These are phyloP conservation scores for Trichoderma arundinaceum DNA, from an alignment of 2,329 filamentous ascomycete species.

Conservation along the genomic window DNA sequence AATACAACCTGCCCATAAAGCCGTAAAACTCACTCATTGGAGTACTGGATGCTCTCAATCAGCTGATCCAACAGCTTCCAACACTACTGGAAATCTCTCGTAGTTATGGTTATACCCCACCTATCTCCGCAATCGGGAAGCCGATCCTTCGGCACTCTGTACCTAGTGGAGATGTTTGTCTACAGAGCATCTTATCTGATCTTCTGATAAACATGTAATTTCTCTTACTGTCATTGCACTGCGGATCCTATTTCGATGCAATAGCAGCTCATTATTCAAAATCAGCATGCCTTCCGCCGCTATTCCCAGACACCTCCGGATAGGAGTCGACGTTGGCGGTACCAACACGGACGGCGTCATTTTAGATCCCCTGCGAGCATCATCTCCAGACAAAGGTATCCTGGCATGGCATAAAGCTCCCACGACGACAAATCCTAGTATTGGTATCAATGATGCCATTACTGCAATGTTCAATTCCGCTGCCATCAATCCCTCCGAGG, in stretches of 20 bases:
- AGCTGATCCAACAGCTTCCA: too few species aligned
- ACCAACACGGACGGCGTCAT: slow-evolving; percentile 62
- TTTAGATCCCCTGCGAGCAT: slow-evolving; percentile 50
- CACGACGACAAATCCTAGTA: slow-evolving; percentile 55
- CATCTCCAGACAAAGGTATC: slow-evolving; percentile 49
- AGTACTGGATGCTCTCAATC: too few species aligned
- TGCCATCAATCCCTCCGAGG: slow-evolving; percentile 43
- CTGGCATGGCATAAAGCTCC: slow-evolving; percentile 56
- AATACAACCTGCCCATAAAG: too few species aligned
- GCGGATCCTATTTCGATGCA: background rate
- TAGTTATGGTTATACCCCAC: too few species aligned
- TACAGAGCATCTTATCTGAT: slow-evolving; percentile 26
- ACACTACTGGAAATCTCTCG: too few species aligned
- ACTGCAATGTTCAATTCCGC: slow-evolving; percentile 49
- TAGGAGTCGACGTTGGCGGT: slow-evolving; percentile 56
- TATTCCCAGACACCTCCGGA: slow-evolving; percentile 42
- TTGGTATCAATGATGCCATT: slow-evolving; percentile 54
- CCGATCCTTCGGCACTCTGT: background rate
- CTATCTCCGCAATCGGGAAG: slow-evolving; percentile 8
- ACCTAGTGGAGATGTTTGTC: background rate
- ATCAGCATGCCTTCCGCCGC: slow-evolving; percentile 29
- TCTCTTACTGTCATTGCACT: too few species aligned
- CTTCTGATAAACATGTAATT: slow-evolving; percentile 11
- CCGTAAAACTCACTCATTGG: too few species aligned
- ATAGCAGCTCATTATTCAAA: background rate